Evolutionary conservation across 73 alveolate species (phyloP), one percentile per base, ranked within the genome.

Genomic region (Paramecium sexaurelia): DNA sequence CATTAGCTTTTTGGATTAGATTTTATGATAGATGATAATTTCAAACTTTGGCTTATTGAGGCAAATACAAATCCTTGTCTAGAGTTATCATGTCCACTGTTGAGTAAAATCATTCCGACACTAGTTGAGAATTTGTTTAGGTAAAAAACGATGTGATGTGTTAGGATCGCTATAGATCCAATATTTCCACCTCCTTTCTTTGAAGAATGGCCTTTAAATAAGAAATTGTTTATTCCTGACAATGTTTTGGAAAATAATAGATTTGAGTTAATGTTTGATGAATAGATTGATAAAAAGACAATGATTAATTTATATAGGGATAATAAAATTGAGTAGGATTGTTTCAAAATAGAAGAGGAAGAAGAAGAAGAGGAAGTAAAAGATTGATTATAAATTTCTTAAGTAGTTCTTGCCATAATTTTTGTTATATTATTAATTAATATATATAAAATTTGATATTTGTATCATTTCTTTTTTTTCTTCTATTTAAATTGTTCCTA

Each of bases 1-100:
- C 3, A 27, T 1, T 61, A 86, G 93, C 87, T 86, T 37, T 86
- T 35, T 86, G 93, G 93, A 55, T 45, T 86, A 35, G 93, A 86
- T 86, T 86, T 86, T 86, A 86, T 86, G 93, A 86, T 86, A 29
- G 93, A 86, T 51, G 93, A 86, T 39, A 86, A 35, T 39, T 86
- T 86, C 37, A 86, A 86, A 61, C 87, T 75, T 19, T 86, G 57
- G 66, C 41, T 86, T 3, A 86, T 86, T 6, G 93, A 86, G 66
- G 85, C 85, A 33, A 86, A 86, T 37, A 86, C 93, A 32, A 86
- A 86, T 20, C 93, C 93, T 10, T 71, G 87, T 32, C 32, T 86
- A 19, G 93, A 86, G 66, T 61, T 75, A 20, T 61, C 93, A 29
- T 86, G 93, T 86, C 93, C 93, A 6, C 55, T 86, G 10, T 86